These are phyloP conservation scores for Haemoproteus tartakovskyi DNA, from an alignment of 169 alveolate genomes.

Conservation along the genomic window DNA sequence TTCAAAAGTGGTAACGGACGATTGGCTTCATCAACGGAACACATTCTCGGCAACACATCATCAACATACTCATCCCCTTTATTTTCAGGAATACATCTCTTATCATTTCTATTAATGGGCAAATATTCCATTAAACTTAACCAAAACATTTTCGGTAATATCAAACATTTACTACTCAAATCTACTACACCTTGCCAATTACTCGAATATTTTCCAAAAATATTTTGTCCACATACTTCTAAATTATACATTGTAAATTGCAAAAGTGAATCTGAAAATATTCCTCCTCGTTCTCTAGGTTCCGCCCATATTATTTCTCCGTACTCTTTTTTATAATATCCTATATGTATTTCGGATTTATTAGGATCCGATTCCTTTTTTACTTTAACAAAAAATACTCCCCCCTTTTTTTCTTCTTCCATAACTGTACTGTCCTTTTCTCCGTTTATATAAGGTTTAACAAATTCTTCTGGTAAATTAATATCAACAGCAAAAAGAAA, in stretches of 20 bases:
- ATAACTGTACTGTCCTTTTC: background rate
- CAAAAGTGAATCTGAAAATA: constrained; percentile 70
- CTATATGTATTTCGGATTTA: constrained; percentile 32
- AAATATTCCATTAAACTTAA: constrained; percentile 74
- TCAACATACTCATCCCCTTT: constrained; percentile 16
- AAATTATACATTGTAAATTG: constrained; percentile 74
- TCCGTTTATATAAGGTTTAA: background rate
- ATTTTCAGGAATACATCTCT: constrained; percentile 28
- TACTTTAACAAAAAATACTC: background rate
- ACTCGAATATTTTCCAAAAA: constrained; percentile 73
- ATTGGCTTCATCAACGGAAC: constrained; percentile 37
- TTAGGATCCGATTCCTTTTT: constrained; percentile 7
- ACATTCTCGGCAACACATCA: constrained; percentile 38
- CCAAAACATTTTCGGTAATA: constrained; percentile 79
- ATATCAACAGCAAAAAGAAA: constrained; percentile 25
- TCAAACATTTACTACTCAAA: constrained; percentile 71
- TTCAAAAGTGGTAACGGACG: constrained; percentile 64
- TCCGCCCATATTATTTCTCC: constrained; percentile 72
- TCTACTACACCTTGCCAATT: constrained; percentile 76
- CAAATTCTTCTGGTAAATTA: constrained; percentile 13
- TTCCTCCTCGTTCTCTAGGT: constrained; percentile 76
- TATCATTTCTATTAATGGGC: constrained; percentile 69
- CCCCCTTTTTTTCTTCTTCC: too few relatives aligned
- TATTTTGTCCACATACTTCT: constrained; percentile 69
- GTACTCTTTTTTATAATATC: constrained; percentile 50